Evolutionary conservation across 1,284 basidiomycete genomes (phyloP).

Genomic region (Leccinum fuscescens): DNA sequence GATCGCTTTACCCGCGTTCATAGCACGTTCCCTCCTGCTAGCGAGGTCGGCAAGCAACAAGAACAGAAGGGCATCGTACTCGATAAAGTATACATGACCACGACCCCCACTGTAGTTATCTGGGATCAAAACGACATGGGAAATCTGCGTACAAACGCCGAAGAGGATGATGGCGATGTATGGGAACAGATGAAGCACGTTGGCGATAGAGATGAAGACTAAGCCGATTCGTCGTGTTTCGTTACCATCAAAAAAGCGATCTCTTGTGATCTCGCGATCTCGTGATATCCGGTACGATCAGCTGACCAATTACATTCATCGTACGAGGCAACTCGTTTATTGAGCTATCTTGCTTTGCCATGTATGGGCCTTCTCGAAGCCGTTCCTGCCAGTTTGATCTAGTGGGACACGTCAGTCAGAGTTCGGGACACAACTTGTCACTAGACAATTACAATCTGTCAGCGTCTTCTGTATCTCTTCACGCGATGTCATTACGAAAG

Average conservation of each 20-base stretch:
- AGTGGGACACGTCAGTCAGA: constrained; percentile 2
- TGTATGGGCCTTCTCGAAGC: constrained; percentile 86
- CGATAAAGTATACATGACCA: constrained; percentile 68
- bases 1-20: constrained; percentile 79
- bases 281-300: not conserved
- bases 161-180: constrained; percentile 30
- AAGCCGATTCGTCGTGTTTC: not conserved
- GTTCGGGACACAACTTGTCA: not conserved
- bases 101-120: constrained; percentile 58
- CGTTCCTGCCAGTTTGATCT: constrained; percentile 78
- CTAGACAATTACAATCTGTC: constrained; percentile 63
- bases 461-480: constrained; percentile 85
- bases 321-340: constrained; percentile 5
- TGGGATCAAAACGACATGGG: constrained; percentile 47
- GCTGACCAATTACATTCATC: not conserved
- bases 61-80: constrained; percentile 66
- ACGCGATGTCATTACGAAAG: constrained; percentile 80
- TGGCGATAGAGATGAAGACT: constrained; percentile 35
- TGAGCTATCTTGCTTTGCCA: constrained; percentile 86
- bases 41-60: constrained; percentile 49
- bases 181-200: constrained; percentile 49
- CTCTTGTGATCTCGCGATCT: not conserved
- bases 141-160: constrained; percentile 4
- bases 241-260: constrained; percentile 1
- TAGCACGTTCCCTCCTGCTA: constrained; percentile 57